Conservation (phyloP, 2,329 filamentous ascomycete genomes). For the Claviceps arundinis region DNA sequence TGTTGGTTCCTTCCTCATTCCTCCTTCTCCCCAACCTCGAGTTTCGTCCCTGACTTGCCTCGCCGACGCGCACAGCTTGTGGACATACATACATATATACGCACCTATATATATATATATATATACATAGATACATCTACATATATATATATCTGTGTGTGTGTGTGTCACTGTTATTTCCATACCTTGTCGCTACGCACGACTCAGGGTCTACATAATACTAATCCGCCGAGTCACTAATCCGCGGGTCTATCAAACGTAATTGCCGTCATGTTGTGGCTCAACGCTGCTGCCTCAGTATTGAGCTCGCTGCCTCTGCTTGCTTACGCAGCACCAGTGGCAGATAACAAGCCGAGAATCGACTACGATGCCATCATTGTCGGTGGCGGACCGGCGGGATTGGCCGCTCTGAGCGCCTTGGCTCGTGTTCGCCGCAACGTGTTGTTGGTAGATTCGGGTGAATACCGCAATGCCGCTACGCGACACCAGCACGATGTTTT, state of each 20-base stretch:
- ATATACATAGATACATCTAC: too few relatives aligned
- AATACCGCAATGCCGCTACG: constrained; percentile 43
- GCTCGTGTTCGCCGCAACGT: constrained; percentile 42
- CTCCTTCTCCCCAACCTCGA: too few relatives aligned
- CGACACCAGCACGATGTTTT: constrained; percentile 49
- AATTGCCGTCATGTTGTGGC: constrained; percentile 7
- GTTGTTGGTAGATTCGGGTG: constrained; percentile 43
- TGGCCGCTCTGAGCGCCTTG: constrained; percentile 41
- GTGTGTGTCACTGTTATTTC: too few relatives aligned
- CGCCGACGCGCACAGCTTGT: too few relatives aligned
- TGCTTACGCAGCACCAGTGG: constrained; percentile 7
- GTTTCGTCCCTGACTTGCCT: too few relatives aligned
- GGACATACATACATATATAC: too few relatives aligned
- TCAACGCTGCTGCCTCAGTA: constrained; percentile 3
- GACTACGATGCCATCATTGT: constrained; percentile 43
- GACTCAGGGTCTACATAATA: too few relatives aligned
- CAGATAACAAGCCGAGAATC: constrained; percentile 1
- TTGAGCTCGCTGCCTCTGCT: constrained; percentile 8
- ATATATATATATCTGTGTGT: too few relatives aligned
- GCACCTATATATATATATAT: too few relatives aligned
- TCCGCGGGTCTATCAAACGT: neutral
- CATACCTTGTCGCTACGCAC: too few relatives aligned
- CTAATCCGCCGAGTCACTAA: too few relatives aligned
- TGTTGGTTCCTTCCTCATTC: too few relatives aligned
- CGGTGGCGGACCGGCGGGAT: constrained; percentile 43